Conservation (phyloP, 129 eudicot species). For the Apium graveolens region DNA sequence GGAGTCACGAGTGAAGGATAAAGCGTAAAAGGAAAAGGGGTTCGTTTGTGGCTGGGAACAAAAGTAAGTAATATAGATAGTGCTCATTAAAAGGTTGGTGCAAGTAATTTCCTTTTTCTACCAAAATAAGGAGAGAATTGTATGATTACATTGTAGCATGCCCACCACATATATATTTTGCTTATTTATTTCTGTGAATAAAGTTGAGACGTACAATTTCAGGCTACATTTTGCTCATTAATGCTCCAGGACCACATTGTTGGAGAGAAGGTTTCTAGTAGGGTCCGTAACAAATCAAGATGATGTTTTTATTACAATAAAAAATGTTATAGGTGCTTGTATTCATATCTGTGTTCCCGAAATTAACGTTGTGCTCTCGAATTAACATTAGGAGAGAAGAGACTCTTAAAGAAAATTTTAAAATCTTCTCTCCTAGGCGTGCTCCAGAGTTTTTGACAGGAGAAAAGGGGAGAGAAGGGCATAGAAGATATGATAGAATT, state of each 20-base stretch:
- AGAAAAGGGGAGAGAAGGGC: too few species aligned
- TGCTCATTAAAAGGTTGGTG: neutral
- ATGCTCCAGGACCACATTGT: neutral
- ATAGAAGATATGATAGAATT: too few species aligned
- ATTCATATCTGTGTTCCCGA: too few species aligned
- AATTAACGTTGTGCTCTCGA: too few species aligned
- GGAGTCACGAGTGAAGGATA: neutral
- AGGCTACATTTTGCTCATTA: neutral
- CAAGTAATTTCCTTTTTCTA: neutral
- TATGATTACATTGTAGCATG: neutral
- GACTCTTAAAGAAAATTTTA: too few species aligned
- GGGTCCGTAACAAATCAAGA: neutral
- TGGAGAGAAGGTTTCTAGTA: neutral
- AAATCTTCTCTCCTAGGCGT: too few species aligned
- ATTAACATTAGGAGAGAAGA: too few species aligned
- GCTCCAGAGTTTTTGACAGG: too few species aligned
- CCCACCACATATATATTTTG: neutral
- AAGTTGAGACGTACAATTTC: neutral
- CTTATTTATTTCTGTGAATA: neutral
- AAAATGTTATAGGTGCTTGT: too few species aligned
- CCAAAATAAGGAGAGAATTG: constrained; percentile 1
- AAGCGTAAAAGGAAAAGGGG: neutral
- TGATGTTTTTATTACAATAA: too few species aligned
- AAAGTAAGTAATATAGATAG: neutral
- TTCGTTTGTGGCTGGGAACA: neutral